Conservation (phyloP, 2,329 filamentous ascomycete species). For the Cladosporium sp. region DNA sequence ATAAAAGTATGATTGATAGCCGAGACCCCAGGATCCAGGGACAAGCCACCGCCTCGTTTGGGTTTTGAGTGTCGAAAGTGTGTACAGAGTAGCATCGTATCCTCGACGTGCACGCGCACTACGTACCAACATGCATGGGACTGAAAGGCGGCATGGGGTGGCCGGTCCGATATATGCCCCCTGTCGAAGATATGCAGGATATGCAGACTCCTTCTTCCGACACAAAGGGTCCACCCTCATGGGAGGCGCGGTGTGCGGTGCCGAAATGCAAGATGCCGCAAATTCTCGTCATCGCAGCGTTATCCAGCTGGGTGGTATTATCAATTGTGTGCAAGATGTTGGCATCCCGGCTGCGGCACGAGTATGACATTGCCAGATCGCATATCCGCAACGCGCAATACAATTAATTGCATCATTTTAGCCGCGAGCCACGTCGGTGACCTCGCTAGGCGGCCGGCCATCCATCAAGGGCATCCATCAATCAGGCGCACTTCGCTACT, state of each 20-base stretch:
- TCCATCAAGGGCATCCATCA: no score
- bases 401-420: slow-evolving; percentile 9
- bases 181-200: slow-evolving; percentile 4
- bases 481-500: not conserved
- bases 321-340: slow-evolving; percentile 10
- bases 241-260: not conserved
- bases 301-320: not conserved
- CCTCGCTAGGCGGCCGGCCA: not conserved
- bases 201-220: slow-evolving; percentile 9
- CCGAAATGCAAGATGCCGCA: not conserved
- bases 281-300: slow-evolving; percentile 1
- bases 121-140: not conserved
- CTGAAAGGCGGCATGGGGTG: slow-evolving; percentile 5
- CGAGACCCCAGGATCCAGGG: not conserved
- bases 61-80: not conserved
- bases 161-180: slow-evolving; percentile 8
- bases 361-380: not conserved
- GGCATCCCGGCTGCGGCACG: not conserved
- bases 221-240: not conserved
- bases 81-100: not conserved
- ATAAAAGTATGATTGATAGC: not conserved
- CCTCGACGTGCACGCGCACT: not conserved
- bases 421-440: not conserved
- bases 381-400: not conserved
- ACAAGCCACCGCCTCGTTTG: slow-evolving; percentile 10